phyloP scores from a whole-genome alignment of 768 basidiomycete genomes.

The Trametes coccinea region DNA sequence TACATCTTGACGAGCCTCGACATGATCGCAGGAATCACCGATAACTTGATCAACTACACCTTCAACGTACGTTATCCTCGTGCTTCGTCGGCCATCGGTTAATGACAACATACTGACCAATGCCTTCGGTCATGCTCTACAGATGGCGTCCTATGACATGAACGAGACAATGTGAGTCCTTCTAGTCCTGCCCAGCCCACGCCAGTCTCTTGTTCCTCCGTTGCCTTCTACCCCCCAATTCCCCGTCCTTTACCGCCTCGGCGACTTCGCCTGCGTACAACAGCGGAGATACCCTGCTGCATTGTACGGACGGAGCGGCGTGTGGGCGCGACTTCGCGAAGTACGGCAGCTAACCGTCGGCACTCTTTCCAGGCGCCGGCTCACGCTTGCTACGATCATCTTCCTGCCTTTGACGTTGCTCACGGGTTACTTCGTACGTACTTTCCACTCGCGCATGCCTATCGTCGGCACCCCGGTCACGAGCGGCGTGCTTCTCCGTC shows the following conservation, averaged over 20 bases:
- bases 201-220: too few relatives aligned
- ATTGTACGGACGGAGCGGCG: neutral
- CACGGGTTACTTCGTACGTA: constrained; percentile 69
- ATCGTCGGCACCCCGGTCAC: neutral
- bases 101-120: neutral
- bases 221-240: neutral
- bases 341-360: constrained; percentile 1
- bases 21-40: constrained; percentile 69
- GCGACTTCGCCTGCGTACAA: neutral
- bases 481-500: constrained; percentile 20
- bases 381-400: constrained; percentile 70
- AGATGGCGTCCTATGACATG: constrained; percentile 77
- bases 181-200: neutral
- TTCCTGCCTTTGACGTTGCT: constrained; percentile 70
- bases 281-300: constrained; percentile 6
- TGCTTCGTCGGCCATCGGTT: neutral
- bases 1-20: constrained; percentile 69
- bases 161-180: constrained; percentile 66
- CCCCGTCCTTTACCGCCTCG: neutral
- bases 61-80: constrained; percentile 57
- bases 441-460: neutral
- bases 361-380: constrained; percentile 47
- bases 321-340: neutral
- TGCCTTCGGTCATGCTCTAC: neutral
- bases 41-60: constrained; percentile 71